Evolutionary conservation across 768 basidiomycete species (phyloP).

Genomic region (Sistotremastrum niveocremeum): DNA sequence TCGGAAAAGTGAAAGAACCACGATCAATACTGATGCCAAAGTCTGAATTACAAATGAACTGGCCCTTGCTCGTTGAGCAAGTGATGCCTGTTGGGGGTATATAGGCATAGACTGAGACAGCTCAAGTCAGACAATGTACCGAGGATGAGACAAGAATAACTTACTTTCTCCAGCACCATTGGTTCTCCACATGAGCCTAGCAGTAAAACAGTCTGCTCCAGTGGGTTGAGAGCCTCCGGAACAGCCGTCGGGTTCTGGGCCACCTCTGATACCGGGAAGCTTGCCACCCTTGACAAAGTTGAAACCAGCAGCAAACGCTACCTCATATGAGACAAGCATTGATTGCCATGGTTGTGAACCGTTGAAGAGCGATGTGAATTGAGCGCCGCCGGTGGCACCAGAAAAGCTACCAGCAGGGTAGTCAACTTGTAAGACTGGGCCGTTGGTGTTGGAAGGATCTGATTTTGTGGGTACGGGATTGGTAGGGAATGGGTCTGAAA

Average conservation of each 20-base stretch:
- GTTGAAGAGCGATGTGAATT: constrained; percentile 61
- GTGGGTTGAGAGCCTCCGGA: constrained; percentile 53
- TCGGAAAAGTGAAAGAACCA: constrained; percentile 46
- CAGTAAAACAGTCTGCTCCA: constrained; percentile 59
- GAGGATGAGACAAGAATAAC: constrained; percentile 8
- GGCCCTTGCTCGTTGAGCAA: constrained; percentile 30
- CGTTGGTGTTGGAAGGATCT: constrained; percentile 4
- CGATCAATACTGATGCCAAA: constrained; percentile 72
- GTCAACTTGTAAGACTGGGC: constrained; percentile 40
- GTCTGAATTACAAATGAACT: constrained; percentile 55
- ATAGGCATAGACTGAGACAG: constrained; percentile 59
- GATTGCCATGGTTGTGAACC: constrained; percentile 31
- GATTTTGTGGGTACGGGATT: constrained; percentile 19
- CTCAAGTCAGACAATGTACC: neutral
- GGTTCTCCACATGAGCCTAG: constrained; percentile 65
- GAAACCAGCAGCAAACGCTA: constrained; percentile 54
- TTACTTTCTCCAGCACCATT: constrained; percentile 56
- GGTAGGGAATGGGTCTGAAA: constrained; percentile 52
- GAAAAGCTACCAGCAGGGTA: constrained; percentile 52
- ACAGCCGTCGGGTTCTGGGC: constrained; percentile 46
- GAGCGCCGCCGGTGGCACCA: constrained; percentile 46
- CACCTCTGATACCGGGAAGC: constrained; percentile 65
- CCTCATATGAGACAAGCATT: constrained; percentile 63
- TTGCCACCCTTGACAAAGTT: constrained; percentile 67
- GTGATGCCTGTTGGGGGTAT: constrained; percentile 50